Conservation (phyloP, 805 yeast genomes). For the Nakazawaea ambrosiae region DNA sequence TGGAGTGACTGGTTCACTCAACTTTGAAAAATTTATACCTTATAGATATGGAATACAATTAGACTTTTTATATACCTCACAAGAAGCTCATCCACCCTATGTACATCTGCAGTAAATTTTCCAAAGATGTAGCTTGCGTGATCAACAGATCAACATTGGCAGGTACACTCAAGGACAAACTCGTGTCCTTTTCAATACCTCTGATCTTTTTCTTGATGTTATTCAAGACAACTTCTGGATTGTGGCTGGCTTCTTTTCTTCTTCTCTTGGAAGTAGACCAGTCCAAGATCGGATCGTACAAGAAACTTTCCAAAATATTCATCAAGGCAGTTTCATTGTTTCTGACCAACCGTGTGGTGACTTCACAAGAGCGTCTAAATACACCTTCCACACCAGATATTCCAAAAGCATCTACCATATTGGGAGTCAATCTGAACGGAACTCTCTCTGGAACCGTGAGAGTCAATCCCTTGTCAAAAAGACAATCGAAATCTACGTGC, state of each 20-base stretch:
- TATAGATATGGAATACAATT: too few species aligned
- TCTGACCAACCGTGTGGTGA: conserved; percentile 66
- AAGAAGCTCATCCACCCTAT: conserved; percentile 70
- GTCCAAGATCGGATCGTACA: conserved; percentile 88
- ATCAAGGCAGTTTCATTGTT: conserved; percentile 76
- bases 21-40: too few species aligned
- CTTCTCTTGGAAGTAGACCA: conserved; percentile 44
- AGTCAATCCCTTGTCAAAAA: conserved; percentile 80
- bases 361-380: conserved; percentile 80
- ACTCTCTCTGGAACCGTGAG: conserved; percentile 83
- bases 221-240: conserved; percentile 63
- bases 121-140: conserved; percentile 69
- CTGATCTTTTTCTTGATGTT: conserved; percentile 73
- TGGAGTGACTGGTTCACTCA: too few species aligned
- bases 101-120: conserved; percentile 77
- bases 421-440: conserved; percentile 87
- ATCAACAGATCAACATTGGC: conserved; percentile 91
- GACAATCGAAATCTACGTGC: conserved; percentile 95
- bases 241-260: conserved; percentile 26
- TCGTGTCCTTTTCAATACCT: conserved; percentile 76
- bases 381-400: conserved; percentile 85
- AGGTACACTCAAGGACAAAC: conserved; percentile 79
- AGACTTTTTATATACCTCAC: too few species aligned
- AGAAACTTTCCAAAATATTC: conserved; percentile 86
- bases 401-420: conserved; percentile 83